Conservation (phyloP, 768 basidiomycete genomes). For the Xerocomellus dryophilus region DNA sequence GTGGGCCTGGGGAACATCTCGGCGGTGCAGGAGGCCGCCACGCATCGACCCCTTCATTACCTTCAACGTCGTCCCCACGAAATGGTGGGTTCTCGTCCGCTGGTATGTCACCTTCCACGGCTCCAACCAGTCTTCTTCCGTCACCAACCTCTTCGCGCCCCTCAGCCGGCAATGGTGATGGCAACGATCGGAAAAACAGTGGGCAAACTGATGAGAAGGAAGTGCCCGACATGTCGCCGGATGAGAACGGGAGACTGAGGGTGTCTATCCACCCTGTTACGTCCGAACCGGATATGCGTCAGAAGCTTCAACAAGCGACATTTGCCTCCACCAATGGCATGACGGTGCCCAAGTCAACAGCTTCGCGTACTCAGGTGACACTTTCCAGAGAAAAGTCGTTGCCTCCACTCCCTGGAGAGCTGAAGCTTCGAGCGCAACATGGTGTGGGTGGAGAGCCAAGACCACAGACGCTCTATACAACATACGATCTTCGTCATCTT, state of each 20-base stretch:
- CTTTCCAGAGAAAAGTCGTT: conserved; percentile 68
- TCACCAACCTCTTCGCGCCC: conserved; percentile 73
- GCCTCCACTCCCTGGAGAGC: conserved; percentile 68
- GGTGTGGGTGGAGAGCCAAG: conserved; percentile 41
- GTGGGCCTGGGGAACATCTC: conserved; percentile 53
- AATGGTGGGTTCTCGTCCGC: conserved; percentile 48
- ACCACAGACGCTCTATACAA: conserved; percentile 64
- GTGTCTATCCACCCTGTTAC: conserved; percentile 49
- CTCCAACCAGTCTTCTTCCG: conserved; percentile 70
- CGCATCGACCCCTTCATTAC: conserved; percentile 67
- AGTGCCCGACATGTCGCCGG: conserved; percentile 26
- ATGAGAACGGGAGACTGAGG: conserved; percentile 36
- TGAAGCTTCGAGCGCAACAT: conserved; percentile 40
- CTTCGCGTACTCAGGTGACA: conserved; percentile 12
- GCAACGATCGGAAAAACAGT: conserved; percentile 41
- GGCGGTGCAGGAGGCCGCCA: conserved; percentile 46
- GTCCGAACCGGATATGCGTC: conserved; percentile 64
- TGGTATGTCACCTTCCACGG: conserved; percentile 72
- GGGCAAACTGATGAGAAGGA: conserved; percentile 46
- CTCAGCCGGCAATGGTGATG: conserved; percentile 56
- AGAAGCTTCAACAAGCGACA: conserved; percentile 37
- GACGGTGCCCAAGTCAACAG: conserved; percentile 26
- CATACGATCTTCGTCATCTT: conserved; percentile 55
- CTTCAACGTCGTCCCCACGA: conserved; percentile 57
- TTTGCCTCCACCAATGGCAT: conserved; percentile 34